Evolutionary conservation across 805 yeast genomes (phyloP).

Genomic region (Metschnikowia lochheadii): DNA sequence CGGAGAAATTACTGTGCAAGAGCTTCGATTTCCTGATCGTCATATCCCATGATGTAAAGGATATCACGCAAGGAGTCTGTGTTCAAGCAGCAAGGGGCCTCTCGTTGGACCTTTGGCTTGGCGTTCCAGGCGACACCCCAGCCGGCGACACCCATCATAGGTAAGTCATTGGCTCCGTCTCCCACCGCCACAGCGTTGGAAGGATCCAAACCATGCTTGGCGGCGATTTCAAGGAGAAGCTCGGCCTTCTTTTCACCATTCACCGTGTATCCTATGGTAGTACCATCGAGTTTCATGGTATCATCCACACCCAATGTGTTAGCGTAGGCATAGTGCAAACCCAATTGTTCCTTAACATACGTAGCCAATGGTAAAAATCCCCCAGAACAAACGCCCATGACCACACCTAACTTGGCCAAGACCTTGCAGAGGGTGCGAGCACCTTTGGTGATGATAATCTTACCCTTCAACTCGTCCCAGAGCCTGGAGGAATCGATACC

Average conservation of each 20-base stretch:
- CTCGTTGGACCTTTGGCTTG: constrained; percentile 81
- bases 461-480: constrained; percentile 73
- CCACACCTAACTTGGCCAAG: constrained; percentile 57
- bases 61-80: constrained; percentile 68
- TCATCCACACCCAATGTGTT: constrained; percentile 51
- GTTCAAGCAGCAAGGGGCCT: constrained; percentile 82
- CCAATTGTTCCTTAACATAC: constrained; percentile 61
- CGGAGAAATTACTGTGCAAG: constrained; percentile 1
- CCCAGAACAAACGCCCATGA: constrained; percentile 86
- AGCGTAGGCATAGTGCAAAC: constrained; percentile 86
- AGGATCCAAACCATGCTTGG: constrained; percentile 48
- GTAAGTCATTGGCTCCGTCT: constrained; percentile 94
- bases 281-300: constrained; percentile 63
- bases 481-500: constrained; percentile 72
- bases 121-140: constrained; percentile 98
- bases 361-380: constrained; percentile 90
- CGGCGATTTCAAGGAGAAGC: constrained; percentile 59
- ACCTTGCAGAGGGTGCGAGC: constrained; percentile 66
- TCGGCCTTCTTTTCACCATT: constrained; percentile 83
- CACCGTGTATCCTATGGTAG: constrained; percentile 74
- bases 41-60: constrained; percentile 75
- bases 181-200: constrained; percentile 76
- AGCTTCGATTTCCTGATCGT: constrained; percentile 47
- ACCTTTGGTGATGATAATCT: constrained; percentile 79
- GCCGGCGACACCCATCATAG: constrained; percentile 90